These are phyloP conservation scores for Trichoderma sp. DNA, from an alignment of 2,329 filamentous ascomycete genomes.

Conservation along the genomic window DNA sequence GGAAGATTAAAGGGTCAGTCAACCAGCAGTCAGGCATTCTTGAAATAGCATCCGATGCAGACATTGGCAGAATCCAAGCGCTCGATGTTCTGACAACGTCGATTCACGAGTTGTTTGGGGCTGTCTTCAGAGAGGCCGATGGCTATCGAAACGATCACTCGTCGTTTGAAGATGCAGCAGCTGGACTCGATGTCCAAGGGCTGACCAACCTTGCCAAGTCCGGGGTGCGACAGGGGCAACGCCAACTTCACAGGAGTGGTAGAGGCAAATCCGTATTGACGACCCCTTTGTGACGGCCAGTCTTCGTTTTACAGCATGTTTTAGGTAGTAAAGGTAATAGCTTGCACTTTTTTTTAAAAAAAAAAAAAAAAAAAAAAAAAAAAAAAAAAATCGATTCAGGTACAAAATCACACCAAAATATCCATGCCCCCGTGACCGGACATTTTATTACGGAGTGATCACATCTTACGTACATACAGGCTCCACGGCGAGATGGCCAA, in stretches of 20 bases:
- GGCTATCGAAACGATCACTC: constrained; percentile 51
- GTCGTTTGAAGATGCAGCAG: constrained; percentile 28
- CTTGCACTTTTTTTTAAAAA: neutral
- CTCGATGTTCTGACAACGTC: constrained; percentile 70
- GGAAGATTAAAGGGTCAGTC: constrained; percentile 81
- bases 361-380: neutral
- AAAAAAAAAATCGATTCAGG: neutral
- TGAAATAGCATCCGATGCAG: constrained; percentile 70
- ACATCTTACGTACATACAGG: neutral
- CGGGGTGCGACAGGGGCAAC: constrained; percentile 2
- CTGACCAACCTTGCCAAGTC: constrained; percentile 4
- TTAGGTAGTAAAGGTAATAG: neutral
- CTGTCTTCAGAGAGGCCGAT: constrained; percentile 74
- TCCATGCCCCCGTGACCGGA: neutral
- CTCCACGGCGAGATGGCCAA: neutral
- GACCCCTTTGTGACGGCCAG: neutral
- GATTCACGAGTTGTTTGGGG: constrained; percentile 64
- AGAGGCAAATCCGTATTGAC: constrained; percentile 1
- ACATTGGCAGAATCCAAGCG: constrained; percentile 70
- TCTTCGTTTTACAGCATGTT: neutral
- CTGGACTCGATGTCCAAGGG: constrained; percentile 28
- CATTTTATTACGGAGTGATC: neutral
- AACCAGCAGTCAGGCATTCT: constrained; percentile 84
- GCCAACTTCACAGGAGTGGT: neutral
- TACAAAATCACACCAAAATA: neutral